Conservation (phyloP, 768 basidiomycete genomes). For the Calocybe gangraenosa region DNA sequence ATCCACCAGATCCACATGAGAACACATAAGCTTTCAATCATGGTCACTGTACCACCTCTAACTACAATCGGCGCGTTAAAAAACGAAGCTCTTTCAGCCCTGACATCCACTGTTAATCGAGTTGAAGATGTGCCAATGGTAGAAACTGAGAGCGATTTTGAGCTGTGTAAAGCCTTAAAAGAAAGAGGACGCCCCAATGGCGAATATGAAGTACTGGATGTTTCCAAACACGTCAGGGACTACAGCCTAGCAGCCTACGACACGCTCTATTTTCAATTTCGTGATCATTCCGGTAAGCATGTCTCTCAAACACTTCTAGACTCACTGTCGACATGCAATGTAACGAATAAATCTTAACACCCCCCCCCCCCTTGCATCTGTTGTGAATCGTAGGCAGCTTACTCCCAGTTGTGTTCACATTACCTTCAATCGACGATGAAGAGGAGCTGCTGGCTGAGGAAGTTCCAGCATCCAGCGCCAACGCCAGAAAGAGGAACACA, state of each 20-base stretch:
- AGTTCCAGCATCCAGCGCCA: slow-evolving; percentile 2
- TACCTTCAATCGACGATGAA: slow-evolving; percentile 58
- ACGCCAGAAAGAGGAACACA: no score
- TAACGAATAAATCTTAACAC: slow-evolving; percentile 15
- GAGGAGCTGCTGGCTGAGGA: slow-evolving; percentile 43
- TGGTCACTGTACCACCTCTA: slow-evolving; percentile 51
- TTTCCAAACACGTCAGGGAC: slow-evolving; percentile 39
- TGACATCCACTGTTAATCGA: slow-evolving; percentile 44
- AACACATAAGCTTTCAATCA: slow-evolving; percentile 67
- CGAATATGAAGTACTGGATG: slow-evolving; percentile 50
- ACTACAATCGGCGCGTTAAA: slow-evolving; percentile 58
- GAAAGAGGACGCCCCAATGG: slow-evolving; percentile 49
- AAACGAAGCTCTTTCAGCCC: slow-evolving; percentile 56
- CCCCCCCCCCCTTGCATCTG: slow-evolving; percentile 7
- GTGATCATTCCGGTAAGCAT: slow-evolving; percentile 53
- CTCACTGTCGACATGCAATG: slow-evolving; percentile 12
- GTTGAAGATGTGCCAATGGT: slow-evolving; percentile 26
- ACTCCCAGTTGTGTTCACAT: slow-evolving; percentile 53
- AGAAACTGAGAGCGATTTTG: slow-evolving; percentile 40
- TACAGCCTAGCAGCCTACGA: slow-evolving; percentile 63
- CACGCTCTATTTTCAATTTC: slow-evolving; percentile 62
- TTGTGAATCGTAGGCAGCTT: slow-evolving; percentile 43
- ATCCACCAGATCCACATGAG: slow-evolving; percentile 67
- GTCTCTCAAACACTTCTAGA: slow-evolving; percentile 8
- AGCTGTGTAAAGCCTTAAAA: slow-evolving; percentile 52